phyloP scores from a whole-genome alignment of 139 green algal species.

The Edaphochlamys debaryana region DNA sequence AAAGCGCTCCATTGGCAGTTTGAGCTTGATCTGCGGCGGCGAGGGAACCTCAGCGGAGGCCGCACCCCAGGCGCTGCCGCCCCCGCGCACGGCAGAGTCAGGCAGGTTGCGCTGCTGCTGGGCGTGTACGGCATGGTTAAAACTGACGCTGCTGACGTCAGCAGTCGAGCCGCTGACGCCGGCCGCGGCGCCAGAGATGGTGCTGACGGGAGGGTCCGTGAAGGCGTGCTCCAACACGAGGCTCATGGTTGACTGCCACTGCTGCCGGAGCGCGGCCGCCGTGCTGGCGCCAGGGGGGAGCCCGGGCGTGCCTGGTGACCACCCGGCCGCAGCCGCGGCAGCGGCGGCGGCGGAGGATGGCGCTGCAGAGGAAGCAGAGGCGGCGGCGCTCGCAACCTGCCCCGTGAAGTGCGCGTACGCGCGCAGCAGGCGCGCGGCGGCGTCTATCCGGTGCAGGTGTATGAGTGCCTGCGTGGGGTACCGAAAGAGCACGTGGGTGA shows the following conservation, averaged over 20 bases:
- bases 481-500: too few species aligned
- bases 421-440: conserved; percentile 24
- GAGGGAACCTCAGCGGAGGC: background rate
- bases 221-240: background rate
- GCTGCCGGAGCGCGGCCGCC: background rate
- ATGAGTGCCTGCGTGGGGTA: conserved; percentile 15
- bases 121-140: too few species aligned
- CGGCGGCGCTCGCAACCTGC: background rate
- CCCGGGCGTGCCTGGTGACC: too few species aligned
- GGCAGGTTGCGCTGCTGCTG: too few species aligned
- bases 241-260: conserved; percentile 7
- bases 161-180: too few species aligned
- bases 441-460: conserved; percentile 33
- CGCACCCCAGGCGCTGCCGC: too few species aligned
- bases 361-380: background rate
- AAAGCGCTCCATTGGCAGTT: background rate
- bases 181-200: too few species aligned
- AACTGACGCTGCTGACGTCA: too few species aligned
- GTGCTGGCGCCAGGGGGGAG: too few species aligned
- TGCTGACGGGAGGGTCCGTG: too few species aligned
- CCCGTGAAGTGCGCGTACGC: conserved; percentile 32
- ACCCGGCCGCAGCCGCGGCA: background rate
- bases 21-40: background rate
- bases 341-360: background rate
- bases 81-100: too few species aligned